Percentiles rank a stretch among this genome's conserved stretches.
Evolutionary conservation across 2,329 filamentous ascomycete genomes (phyloP).

Genomic region (Karstenula rhodostoma): DNA sequence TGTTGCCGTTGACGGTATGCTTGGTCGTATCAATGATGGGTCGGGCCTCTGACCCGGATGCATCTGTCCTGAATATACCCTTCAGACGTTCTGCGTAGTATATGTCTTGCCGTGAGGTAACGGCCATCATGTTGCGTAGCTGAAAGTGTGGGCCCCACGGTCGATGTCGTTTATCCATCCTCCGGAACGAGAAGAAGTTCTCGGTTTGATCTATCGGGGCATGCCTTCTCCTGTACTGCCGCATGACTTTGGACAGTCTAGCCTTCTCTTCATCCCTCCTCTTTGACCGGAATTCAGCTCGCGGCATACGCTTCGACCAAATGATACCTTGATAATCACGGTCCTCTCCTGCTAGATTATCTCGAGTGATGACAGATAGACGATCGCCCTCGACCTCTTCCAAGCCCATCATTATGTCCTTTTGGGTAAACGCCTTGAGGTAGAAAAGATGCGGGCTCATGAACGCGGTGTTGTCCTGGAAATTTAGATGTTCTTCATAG

Average conservation of each 20-base stretch:
- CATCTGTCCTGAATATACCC: conserved; percentile 59
- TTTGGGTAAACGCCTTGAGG: background rate
- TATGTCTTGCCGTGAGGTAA: conserved; percentile 62
- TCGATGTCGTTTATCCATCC: conserved; percentile 59
- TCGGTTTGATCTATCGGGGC: conserved; percentile 50
- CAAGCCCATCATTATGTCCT: background rate
- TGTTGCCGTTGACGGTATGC: conserved; percentile 47
- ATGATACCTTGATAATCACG: conserved; percentile 51
- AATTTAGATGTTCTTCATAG: conserved; percentile 39
- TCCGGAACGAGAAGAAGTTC: conserved; percentile 57
- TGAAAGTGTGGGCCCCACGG: conserved; percentile 66
- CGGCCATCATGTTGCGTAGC: conserved; percentile 65
- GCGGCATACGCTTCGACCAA: conserved; percentile 43
- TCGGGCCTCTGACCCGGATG: conserved; percentile 51
- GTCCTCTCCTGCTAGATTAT: conserved; percentile 44
- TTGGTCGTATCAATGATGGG: conserved; percentile 60
- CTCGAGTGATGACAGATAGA: conserved; percentile 31
- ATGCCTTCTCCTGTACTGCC: conserved; percentile 25
- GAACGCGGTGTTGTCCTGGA: conserved; percentile 41
- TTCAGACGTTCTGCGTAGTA: conserved; percentile 59
- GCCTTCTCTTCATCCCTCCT: conserved; percentile 34
- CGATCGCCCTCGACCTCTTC: conserved; percentile 5
- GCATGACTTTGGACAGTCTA: conserved; percentile 27
- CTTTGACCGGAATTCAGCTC: conserved; percentile 34
- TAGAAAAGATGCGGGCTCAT: conserved; percentile 23